phyloP scores from a whole-genome alignment of 2,329 filamentous ascomycete species.

The Xylariaceae sp. region DNA sequence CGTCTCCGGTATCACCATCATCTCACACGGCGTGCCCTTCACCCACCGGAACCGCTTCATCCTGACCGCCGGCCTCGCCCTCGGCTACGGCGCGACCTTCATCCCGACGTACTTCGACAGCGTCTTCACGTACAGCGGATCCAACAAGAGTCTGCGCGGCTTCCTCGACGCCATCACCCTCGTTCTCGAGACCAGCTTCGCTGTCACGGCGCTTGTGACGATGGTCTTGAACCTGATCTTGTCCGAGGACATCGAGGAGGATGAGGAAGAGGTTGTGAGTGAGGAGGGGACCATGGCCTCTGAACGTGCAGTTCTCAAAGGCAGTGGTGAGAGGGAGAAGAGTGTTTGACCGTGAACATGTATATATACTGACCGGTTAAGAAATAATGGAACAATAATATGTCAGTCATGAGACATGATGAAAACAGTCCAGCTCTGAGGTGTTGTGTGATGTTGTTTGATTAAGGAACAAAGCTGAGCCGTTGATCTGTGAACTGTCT shows the following conservation, averaged over 20 bases:
- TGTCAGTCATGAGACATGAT: too few relatives aligned
- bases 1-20: slow-evolving; percentile 71
- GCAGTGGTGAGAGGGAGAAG: slow-evolving; percentile 15
- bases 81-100: slow-evolving; percentile 67
- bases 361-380: too few relatives aligned
- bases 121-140: slow-evolving; percentile 67
- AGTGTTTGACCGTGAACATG: slow-evolving; percentile 3
- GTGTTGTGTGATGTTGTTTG: too few relatives aligned
- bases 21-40: slow-evolving; percentile 63
- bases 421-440: too few relatives aligned
- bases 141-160: slow-evolving; percentile 62
- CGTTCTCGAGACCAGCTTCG: slow-evolving; percentile 70
- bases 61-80: slow-evolving; percentile 65
- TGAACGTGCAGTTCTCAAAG: slow-evolving; percentile 12
- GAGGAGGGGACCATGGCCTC: too few relatives aligned
- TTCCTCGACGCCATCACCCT: slow-evolving; percentile 71
- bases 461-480: too few relatives aligned
- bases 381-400: too few relatives aligned
- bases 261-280: slow-evolving; percentile 13
- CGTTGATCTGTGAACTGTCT: too few relatives aligned
- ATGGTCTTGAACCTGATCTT: slow-evolving; percentile 69
- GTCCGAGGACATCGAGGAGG: slow-evolving; percentile 64
- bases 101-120: slow-evolving; percentile 62
- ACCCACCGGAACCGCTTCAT: slow-evolving; percentile 79
- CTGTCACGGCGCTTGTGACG: slow-evolving; percentile 66